phyloP scores from a whole-genome alignment of 495 filamentous ascomycete species.

The Elasticomyces elasticus region DNA sequence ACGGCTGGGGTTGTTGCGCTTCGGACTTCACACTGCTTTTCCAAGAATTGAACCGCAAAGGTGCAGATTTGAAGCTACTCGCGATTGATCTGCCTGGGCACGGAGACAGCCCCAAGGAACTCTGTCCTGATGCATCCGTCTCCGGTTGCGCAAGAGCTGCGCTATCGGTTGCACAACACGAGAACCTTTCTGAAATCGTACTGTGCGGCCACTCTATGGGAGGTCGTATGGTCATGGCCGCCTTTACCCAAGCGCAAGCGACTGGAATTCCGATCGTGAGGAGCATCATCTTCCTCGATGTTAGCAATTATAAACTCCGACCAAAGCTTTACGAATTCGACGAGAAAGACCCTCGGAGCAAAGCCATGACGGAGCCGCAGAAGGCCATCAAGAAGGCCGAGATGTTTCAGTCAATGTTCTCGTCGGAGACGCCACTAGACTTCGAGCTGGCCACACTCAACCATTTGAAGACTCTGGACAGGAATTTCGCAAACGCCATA shows the following conservation, averaged over 20 bases:
- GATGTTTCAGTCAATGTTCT: constrained; percentile 11
- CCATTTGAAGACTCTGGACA: constrained; percentile 6
- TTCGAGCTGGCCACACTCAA: neutral
- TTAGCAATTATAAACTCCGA: constrained; percentile 9
- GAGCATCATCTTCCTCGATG: constrained; percentile 12
- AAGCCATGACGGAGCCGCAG: neutral
- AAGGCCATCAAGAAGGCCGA: neutral
- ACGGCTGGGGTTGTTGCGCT: constrained; percentile 12
- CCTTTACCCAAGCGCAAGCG: neutral
- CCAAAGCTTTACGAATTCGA: constrained; percentile 8
- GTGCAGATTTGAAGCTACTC: neutral
- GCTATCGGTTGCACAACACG: neutral
- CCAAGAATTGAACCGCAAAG: neutral
- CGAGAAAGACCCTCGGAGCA: constrained; percentile 6
- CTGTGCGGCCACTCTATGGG: constrained; percentile 17
- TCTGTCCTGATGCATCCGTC: neutral
- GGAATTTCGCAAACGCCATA: neutral
- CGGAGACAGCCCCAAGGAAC: neutral
- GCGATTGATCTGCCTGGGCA: constrained; percentile 12
- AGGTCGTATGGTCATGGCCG: neutral
- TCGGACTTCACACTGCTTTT: constrained; percentile 4
- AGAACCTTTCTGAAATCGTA: neutral
- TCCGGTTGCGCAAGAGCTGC: neutral
- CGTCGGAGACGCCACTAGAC: constrained; percentile 1
- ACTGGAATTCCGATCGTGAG: neutral